Evolutionary conservation across 2,329 filamentous ascomycete genomes (phyloP).

Genomic region (Monilinia fructicola): DNA sequence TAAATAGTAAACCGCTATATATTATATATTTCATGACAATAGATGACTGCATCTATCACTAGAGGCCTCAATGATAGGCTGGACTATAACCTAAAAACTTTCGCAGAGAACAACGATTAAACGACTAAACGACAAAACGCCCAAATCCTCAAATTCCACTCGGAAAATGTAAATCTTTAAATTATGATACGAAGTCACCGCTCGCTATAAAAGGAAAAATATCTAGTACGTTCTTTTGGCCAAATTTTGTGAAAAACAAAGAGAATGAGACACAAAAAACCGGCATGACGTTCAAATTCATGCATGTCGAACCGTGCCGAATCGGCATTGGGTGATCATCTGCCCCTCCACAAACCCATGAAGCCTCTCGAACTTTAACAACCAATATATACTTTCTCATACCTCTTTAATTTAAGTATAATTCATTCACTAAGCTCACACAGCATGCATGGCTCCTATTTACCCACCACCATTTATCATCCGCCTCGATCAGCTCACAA

Average conservation of each 20-base stretch:
- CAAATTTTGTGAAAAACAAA: neutral
- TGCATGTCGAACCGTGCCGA: constrained; percentile 5
- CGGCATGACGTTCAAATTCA: neutral
- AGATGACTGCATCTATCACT: neutral
- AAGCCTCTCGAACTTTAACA: constrained; percentile 3
- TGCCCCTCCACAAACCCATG: neutral
- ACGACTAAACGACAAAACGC: neutral
- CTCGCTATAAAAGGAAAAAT: neutral
- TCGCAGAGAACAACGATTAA: neutral
- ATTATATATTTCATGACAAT: neutral
- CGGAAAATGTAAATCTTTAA: neutral
- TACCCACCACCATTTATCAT: constrained; percentile 14
- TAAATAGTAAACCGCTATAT: neutral
- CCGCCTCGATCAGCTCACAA: constrained; percentile 17
- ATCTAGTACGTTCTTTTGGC: neutral
- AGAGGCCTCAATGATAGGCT: neutral
- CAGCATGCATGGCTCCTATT: neutral
- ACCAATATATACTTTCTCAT: constrained; percentile 1
- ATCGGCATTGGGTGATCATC: constrained; percentile 6
- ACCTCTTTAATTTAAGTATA: constrained; percentile 8
- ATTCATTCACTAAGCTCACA: constrained; percentile 8
- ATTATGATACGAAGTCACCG: neutral
- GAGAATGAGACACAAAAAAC: neutral
- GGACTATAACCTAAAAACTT: neutral
- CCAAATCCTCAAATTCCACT: neutral